Evolutionary conservation across 2,329 filamentous ascomycete species (phyloP), one percentile per base, ranked within the genome.

Genomic region (Pseudonectria buxi): DNA sequence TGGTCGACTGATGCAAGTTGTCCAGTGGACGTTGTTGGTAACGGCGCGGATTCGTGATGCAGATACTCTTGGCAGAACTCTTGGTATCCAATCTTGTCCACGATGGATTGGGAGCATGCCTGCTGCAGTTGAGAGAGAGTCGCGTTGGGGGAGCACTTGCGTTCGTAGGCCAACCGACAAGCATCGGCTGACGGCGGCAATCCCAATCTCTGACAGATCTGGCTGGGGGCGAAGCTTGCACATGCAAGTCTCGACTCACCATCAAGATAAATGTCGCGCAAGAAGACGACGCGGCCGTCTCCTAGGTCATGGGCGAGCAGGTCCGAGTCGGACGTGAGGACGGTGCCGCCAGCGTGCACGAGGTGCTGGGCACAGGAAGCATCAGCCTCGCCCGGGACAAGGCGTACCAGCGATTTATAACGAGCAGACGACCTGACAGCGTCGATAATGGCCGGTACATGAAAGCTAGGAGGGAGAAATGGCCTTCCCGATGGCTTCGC

Each of bases 311-410:
- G 81, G 0, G 90, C 70, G 1, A 94, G 65, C 7, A 95, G 69
- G 53, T 96, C 90, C 0, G 88, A 94, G 51, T 96, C 90, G n/a
- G 78, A 81, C 0, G 87, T 94, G 6, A 95, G 61, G 11, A 87
- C 71, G 2, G 68, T 64, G 1, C 75, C 76, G 2, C 71, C 67
- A 22, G 67, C 54, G 3, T 63, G 43, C n/a, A 67, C 68, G 6
- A 85, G 70, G 35, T 78, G 69, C 11, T 70, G 62, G 3, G 86
- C 87, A 56, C 88, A 95, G 61, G 78, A 92, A 15, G 70, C 62
- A 54, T 96, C 90, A 2, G 90, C 90, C 61, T 96, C 90, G 1
- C 85, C 88, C 0, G 86, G 79, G 0, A 94, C 81, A 10, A 92
- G 68, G 15, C 68, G 62, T 7, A 65, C 67, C 29, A 69, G 53